Base-by-base conservation (phyloP, 1,284 basidiomycete genomes). In the Hymenochaete sp. region DNA sequence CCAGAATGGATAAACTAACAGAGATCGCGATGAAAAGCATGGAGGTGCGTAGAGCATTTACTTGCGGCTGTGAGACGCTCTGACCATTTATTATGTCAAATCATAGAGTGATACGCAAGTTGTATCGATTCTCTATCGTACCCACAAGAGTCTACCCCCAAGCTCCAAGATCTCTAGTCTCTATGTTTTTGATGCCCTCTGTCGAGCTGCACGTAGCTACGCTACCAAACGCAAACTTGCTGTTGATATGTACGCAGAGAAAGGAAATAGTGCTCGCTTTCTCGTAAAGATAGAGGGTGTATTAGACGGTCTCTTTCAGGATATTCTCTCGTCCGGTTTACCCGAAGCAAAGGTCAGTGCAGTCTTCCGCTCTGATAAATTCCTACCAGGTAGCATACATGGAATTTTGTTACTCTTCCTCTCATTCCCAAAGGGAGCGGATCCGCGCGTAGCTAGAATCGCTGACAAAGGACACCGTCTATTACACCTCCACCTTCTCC, bases 181-280 rank as follows among this genome's bases (percentile, higher is more conserved):
- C 47, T 96, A 96, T 64, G 79, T 83, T 35, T 88, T 96, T 60
- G 92, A 96, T 64, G 86, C 91, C 13, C 72, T 96, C 50, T 77
- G 87, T 36, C 79, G 92, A 46, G 88, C 83, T 13, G 88, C 88
- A n/a, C 73, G 77, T 51, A 68, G 69, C 52, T 71, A 78, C 44
- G 77, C 70, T 33, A 78, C 68, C 58, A 90, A 89, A 60, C 73
- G 79, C 43, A 69, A 69, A 46, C 63, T 77, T 14, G 67, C 70
- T 52, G 73, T 70, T 49, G 75, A 82, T 52, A 57, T 71, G 14
- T 71, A 71, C 42, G 65, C 72, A 18, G 64, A 66, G 40, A 73
- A 72, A 51, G 86, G 86, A 41, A 90, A 88, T 58, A 72, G 75
- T 56, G 79, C 83, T 9, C 83, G 84, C 1, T 90, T 96, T 62